Base-by-base conservation (phyloP, 768 basidiomycete genomes). In the Auricularia cornea region DNA sequence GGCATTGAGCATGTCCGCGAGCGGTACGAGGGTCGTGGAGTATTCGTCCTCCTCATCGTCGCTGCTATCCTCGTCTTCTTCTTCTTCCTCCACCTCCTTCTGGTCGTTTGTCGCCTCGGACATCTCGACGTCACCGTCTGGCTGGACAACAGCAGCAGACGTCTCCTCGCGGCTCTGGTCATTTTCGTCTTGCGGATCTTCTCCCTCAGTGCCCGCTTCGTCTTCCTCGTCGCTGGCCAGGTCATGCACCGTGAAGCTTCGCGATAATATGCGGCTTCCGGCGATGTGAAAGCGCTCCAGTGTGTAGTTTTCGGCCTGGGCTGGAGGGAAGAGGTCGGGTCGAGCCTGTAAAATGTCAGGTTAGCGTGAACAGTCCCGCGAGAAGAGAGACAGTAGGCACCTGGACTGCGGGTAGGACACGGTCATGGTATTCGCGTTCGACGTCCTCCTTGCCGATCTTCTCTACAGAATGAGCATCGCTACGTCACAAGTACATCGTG, bases 1-100 rank as follows among this genome's bases (percentile, higher is more conserved):
- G 12, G 96, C 97, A 70, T 99, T 99, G 59, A 99, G 77, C 78
- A 98, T 85, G 74, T 99, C 97, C 3, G 97, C 97, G 78, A 98
- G 86, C 0, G 96, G 95, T 3, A 98, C 90, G 94, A 98, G 94
- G 2, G 90, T 85, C 11, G 91, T 84, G 65, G 89, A 84, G 11
- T 81, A 79, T 5, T 83, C 76, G 63, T 85, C 82, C 23, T 83
- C 84, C 3, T 73, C 77, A 1, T 82, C 83, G 5, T 76, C 74
- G 18, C 65, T 64, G 29, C 76, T 76, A 2, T 73, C 73, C 26
- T 80, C 82, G 3, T 80, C 77, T 26, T 73, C 73, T n/a, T 75
- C 78, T 18, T 72, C 66, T 44, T 69, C 68, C 54, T 63, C 68
- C 28, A 59, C 68, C 31, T 65, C 68, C 20, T 41, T 61, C 18